These are phyloP conservation scores for Entamoeba invadens DNA, from an alignment of 208 protist species.

Conservation along the genomic window DNA sequence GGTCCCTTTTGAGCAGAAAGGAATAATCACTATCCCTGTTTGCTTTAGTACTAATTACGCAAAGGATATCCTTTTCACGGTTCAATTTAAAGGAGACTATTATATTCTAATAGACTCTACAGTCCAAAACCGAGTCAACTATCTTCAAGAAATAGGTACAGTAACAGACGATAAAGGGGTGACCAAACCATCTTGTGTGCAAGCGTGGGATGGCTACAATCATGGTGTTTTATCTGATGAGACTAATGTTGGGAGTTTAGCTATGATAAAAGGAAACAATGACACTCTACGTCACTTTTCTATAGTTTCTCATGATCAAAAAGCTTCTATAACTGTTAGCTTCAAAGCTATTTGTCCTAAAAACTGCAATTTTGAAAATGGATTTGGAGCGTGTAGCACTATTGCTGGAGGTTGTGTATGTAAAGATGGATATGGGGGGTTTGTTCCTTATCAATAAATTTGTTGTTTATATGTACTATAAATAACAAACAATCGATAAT, in stretches of 20 bases:
- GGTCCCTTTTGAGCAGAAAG: neutral
- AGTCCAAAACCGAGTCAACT: neutral
- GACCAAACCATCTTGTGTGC: neutral
- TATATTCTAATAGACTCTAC: neutral
- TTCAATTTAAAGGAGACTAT: neutral
- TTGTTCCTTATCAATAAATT: too few relatives aligned
- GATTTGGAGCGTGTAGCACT: neutral
- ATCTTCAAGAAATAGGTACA: neutral
- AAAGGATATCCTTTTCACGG: neutral
- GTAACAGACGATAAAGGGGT: too few relatives aligned
- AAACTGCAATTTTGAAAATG: neutral
- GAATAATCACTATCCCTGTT: neutral
- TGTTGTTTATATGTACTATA: too few relatives aligned
- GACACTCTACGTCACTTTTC: neutral
- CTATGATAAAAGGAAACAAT: neutral
- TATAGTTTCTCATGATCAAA: neutral
- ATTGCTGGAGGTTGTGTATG: neutral
- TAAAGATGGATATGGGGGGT: neutral
- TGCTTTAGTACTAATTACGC: neutral
- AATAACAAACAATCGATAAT: too few relatives aligned
- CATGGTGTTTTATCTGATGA: neutral
- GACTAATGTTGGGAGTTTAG: neutral
- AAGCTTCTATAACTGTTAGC: neutral
- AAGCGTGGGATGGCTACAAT: neutral
- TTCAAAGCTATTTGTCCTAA: neutral